Evolutionary conservation across 371 early-diverging fungal genomes (phyloP).

Genomic region (Smittium mucronatum): DNA sequence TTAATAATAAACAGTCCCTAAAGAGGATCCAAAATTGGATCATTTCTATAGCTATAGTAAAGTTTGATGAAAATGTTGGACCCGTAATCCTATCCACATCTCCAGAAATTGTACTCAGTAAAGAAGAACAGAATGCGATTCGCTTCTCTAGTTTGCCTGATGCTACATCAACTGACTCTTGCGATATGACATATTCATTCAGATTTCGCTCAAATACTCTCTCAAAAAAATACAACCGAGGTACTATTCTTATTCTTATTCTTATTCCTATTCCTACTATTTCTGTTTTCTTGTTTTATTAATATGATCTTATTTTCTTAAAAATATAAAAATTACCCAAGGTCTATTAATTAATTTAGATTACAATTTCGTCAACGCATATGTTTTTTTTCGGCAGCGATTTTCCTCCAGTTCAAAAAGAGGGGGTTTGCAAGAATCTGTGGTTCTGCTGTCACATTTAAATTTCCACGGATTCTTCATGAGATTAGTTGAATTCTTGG

Average conservation of each 20-base stretch:
- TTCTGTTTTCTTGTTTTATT: no score
- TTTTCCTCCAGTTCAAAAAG: constrained; percentile 68
- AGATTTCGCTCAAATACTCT: constrained; percentile 57
- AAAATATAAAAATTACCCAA: no score
- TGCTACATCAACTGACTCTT: constrained; percentile 79
- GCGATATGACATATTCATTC: constrained; percentile 81
- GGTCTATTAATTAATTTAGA: constrained; percentile 29
- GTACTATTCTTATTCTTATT: constrained; percentile 33
- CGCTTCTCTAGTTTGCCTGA: constrained; percentile 93
- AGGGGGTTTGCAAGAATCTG: constrained; percentile 82
- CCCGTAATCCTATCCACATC: constrained; percentile 76
- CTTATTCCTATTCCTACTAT: no score
- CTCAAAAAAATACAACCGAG: constrained; percentile 32
- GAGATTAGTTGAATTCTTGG: constrained; percentile 55
- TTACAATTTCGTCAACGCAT: constrained; percentile 45
- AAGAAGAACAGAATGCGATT: constrained; percentile 65
- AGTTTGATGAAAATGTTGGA: constrained; percentile 90
- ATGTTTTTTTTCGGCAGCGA: constrained; percentile 89
- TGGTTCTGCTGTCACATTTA: constrained; percentile 76
- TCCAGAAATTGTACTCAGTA: constrained; percentile 64
- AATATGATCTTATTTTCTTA: no score
- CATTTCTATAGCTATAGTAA: constrained; percentile 75
- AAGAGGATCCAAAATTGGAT: constrained; percentile 61
- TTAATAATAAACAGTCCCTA: constrained; percentile 13
- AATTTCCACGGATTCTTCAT: constrained; percentile 78